phyloP scores from a whole-genome alignment of 2,329 filamentous ascomycete species.

The Hypoxylon sp. region DNA sequence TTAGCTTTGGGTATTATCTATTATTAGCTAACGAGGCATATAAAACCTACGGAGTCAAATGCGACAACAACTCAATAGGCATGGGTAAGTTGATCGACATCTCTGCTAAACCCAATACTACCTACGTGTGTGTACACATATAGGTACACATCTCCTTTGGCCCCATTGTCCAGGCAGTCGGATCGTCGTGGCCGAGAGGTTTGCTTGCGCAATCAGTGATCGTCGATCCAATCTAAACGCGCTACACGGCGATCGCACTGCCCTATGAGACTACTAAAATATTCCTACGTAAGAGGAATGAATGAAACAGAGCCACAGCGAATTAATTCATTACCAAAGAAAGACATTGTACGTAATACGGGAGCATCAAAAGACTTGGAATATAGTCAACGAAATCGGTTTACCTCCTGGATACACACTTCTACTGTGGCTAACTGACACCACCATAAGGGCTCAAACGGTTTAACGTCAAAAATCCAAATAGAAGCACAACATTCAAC shows the following conservation, averaged over 20 bases:
- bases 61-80: constrained; percentile 1
- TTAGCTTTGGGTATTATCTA: constrained; percentile 10
- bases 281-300: constrained; percentile 2
- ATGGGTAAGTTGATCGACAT: constrained; percentile 20
- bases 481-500: background rate
- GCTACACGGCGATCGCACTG: constrained; percentile 5
- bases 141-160: background rate
- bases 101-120: constrained; percentile 9
- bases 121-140: constrained; percentile 7
- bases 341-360: background rate
- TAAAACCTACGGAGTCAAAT: constrained; percentile 10
- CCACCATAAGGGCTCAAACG: too few relatives aligned
- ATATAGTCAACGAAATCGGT: background rate
- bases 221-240: constrained; percentile 28
- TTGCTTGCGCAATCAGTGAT: constrained; percentile 25
- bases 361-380: background rate
- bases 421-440: background rate
- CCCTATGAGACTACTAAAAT: constrained; percentile 3
- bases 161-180: constrained; percentile 21
- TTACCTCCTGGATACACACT: too few relatives aligned
- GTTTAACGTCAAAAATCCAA: background rate
- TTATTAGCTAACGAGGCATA: constrained; percentile 18
- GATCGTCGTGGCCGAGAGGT: constrained; percentile 32
- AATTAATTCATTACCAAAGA: background rate
- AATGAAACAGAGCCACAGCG: background rate